phyloP scores from a whole-genome alignment of 2,329 filamentous ascomycete species.

The Sordariomycetes sp. region DNA sequence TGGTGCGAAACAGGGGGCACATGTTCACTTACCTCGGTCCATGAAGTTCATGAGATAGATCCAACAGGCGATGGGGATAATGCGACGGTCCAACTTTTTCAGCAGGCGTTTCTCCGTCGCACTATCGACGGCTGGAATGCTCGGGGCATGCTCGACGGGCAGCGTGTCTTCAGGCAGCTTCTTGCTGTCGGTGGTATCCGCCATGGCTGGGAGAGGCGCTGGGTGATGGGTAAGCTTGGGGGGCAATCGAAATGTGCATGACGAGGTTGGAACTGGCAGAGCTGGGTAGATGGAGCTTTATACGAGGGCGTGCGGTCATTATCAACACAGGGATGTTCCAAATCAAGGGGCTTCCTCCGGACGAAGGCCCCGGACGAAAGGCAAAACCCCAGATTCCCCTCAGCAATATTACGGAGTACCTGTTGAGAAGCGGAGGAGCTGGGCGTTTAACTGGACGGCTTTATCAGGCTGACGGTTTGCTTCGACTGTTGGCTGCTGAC shows the following conservation, averaged over 20 bases:
- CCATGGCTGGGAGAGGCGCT: neutral
- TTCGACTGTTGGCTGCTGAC: too few relatives aligned
- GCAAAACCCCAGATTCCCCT: constrained; percentile 1
- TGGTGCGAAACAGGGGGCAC: neutral
- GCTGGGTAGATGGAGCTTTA: neutral
- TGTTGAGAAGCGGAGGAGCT: too few relatives aligned
- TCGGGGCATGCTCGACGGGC: neutral
- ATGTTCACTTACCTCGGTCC: constrained; percentile 17
- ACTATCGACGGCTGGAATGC: constrained; percentile 8
- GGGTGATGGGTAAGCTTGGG: neutral
- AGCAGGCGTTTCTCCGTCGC: constrained; percentile 12
- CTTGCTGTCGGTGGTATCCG: neutral
- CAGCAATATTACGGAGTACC: too few relatives aligned
- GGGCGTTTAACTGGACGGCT: too few relatives aligned
- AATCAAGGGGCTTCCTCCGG: neutral
- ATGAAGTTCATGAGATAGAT: constrained; percentile 25
- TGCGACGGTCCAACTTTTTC: constrained; percentile 20
- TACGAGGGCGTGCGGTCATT: neutral
- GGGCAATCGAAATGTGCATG: neutral
- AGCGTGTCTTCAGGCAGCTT: neutral
- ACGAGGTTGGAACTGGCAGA: neutral
- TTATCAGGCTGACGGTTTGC: too few relatives aligned
- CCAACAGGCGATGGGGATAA: constrained; percentile 21
- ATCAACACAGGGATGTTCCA: neutral
- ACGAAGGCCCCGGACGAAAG: neutral